Conservation (phyloP, 2,329 filamentous ascomycete genomes). For the Trichoderma atrobrunneum region DNA sequence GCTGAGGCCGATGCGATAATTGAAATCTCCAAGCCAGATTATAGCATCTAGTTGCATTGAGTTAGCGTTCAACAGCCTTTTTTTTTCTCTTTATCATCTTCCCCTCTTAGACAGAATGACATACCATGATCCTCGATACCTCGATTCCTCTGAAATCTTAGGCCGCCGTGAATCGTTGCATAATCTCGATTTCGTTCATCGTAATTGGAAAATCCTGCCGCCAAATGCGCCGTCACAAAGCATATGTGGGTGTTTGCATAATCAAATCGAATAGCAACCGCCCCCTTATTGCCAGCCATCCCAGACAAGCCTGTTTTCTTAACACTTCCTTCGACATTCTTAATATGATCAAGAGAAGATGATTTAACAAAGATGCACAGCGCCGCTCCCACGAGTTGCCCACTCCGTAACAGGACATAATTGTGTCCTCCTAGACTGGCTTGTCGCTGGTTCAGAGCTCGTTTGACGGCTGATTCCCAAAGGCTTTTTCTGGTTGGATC, state of each 20-base stretch:
- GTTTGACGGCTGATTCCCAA: conserved; percentile 82
- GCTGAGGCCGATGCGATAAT: conserved; percentile 87
- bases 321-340: conserved; percentile 92
- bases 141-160: conserved; percentile 87
- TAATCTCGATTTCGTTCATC: conserved; percentile 95
- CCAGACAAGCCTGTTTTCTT: conserved; percentile 95
- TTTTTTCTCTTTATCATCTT: background rate
- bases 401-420: conserved; percentile 87
- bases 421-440: conserved; percentile 64
- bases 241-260: conserved; percentile 91
- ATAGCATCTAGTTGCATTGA: conserved; percentile 55
- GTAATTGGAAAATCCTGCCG: conserved; percentile 94
- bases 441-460: conserved; percentile 71
- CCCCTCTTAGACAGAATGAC: conserved; percentile 1
- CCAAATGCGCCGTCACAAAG: conserved; percentile 94
- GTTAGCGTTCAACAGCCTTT: background rate
- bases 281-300: conserved; percentile 97
- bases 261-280: conserved; percentile 92
- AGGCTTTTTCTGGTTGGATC: conserved; percentile 79
- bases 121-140: conserved; percentile 85
- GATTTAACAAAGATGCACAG: conserved; percentile 87
- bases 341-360: conserved; percentile 74
- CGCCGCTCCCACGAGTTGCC: conserved; percentile 91
- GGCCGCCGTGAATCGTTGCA: conserved; percentile 77
- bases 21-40: conserved; percentile 97